Evolutionary conservation across 306 rosid genomes (phyloP).

Genomic region (Luffa aegyptiaca): DNA sequence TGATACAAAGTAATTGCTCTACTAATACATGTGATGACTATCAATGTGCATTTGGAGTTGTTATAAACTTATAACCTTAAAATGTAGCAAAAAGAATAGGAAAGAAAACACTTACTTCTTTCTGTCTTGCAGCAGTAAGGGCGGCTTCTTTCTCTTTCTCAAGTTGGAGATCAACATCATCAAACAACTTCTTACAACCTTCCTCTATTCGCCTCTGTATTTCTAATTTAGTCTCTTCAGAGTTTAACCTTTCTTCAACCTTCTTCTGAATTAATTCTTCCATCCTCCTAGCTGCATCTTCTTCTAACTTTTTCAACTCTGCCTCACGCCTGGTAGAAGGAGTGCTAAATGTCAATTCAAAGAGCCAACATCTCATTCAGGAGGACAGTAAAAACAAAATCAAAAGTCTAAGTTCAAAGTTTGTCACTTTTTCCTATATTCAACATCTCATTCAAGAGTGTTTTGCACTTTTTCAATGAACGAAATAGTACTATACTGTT

Average conservation of each 20-base stretch:
- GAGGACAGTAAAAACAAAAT: neutral
- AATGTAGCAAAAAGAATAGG: neutral
- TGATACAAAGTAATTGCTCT: neutral
- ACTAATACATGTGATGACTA: neutral
- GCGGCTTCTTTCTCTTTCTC: slow-evolving; percentile 67
- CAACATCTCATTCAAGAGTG: neutral
- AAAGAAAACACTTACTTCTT: slow-evolving; percentile 40
- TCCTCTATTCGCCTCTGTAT: slow-evolving; percentile 58
- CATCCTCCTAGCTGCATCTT: slow-evolving; percentile 67
- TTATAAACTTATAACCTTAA: neutral
- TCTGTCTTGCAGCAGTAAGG: slow-evolving; percentile 55
- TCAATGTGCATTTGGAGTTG: neutral
- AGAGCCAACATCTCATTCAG: neutral
- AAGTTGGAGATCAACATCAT: slow-evolving; percentile 63
- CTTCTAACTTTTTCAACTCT: slow-evolving; percentile 53
- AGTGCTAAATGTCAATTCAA: neutral
- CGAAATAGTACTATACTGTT: neutral
- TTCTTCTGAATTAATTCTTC: slow-evolving; percentile 60
- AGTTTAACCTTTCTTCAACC: slow-evolving; percentile 60
- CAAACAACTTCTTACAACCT: slow-evolving; percentile 52
- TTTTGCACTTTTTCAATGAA: neutral
- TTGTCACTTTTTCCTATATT: neutral
- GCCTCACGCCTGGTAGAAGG: slow-evolving; percentile 57
- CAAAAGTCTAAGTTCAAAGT: neutral
- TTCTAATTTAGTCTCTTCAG: slow-evolving; percentile 47